Percentiles rank a stretch among this genome's conserved stretches.
Evolutionary conservation across 2,329 filamentous ascomycete genomes (phyloP).

Genomic region (Colletotrichum horii): DNA sequence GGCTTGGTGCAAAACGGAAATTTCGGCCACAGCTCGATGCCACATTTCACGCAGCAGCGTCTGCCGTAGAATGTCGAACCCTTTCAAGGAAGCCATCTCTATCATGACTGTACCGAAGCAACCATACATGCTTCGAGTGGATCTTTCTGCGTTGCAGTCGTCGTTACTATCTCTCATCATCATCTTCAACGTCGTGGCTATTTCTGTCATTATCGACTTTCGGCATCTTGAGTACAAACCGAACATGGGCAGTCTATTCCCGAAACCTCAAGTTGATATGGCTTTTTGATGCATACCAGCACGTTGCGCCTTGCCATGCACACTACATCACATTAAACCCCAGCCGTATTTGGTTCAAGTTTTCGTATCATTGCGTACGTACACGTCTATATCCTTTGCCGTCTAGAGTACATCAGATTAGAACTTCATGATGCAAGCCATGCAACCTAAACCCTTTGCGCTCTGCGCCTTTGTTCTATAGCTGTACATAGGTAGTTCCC

Average conservation of each 20-base stretch:
- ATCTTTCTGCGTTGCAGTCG: background rate
- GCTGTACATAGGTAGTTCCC: conserved; percentile 32
- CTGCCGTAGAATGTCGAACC: background rate
- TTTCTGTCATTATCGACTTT: background rate
- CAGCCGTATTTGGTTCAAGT: background rate
- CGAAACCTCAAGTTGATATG: background rate
- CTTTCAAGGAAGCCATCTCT: background rate
- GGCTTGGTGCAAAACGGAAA: background rate
- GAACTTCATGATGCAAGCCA: conserved; percentile 41
- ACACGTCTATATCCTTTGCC: conserved; percentile 46
- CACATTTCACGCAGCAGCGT: background rate
- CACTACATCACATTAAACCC: background rate
- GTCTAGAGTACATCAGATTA: conserved; percentile 48
- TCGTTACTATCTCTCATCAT: background rate
- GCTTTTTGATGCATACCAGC: background rate
- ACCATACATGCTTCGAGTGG: background rate
- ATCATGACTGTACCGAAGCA: background rate
- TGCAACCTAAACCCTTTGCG: conserved; percentile 35
- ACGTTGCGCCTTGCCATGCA: background rate
- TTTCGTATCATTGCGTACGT: conserved; percentile 37
- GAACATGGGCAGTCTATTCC: background rate
- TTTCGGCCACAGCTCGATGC: background rate
- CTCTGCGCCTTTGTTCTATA: conserved; percentile 41
- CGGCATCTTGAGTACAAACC: background rate
- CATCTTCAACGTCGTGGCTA: background rate